Evolutionary conservation across 352 stramenopile species (phyloP).

Genomic region (Aphanomyces euteiches): DNA sequence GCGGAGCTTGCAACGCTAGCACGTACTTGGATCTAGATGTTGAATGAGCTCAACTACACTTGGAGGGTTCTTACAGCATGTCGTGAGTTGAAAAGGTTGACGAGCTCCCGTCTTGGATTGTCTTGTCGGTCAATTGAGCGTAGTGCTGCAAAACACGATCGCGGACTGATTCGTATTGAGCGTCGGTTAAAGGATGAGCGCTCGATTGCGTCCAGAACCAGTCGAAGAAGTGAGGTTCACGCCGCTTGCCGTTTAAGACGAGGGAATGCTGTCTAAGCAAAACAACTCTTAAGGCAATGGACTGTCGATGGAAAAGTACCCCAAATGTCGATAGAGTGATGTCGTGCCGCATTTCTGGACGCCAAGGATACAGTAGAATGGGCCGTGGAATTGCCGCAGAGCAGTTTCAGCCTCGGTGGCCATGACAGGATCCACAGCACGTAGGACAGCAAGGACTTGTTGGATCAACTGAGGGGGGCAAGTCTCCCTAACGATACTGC

Average conservation of each 20-base stretch:
- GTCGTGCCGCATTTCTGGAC: constrained; percentile 64
- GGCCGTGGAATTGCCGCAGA: constrained; percentile 29
- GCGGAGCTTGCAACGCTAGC: constrained; percentile 43
- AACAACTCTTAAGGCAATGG: not conserved
- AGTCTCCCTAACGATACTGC: not conserved
- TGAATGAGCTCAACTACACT: not conserved
- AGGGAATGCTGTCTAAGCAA: constrained; percentile 77
- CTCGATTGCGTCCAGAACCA: constrained; percentile 47
- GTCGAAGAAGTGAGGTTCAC: constrained; percentile 65
- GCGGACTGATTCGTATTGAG: constrained; percentile 35
- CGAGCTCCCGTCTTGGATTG: constrained; percentile 26
- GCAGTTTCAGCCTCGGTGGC: constrained; percentile 37
- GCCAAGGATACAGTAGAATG: constrained; percentile 58
- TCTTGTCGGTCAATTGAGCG: not conserved
- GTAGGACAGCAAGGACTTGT: constrained; percentile 45
- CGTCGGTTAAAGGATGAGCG: constrained; percentile 34
- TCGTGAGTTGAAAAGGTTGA: constrained; percentile 38
- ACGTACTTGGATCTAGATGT: constrained; percentile 52
- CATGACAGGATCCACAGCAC: constrained; percentile 41
- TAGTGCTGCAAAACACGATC: constrained; percentile 35
- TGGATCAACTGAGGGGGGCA: constrained; percentile 32
- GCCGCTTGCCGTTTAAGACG: constrained; percentile 60
- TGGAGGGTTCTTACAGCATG: constrained; percentile 38
- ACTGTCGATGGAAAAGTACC: constrained; percentile 14
- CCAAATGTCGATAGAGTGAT: constrained; percentile 54